Base-by-base conservation (phyloP, 2,329 filamentous ascomycete genomes). In the Exophiala mesophila region DNA sequence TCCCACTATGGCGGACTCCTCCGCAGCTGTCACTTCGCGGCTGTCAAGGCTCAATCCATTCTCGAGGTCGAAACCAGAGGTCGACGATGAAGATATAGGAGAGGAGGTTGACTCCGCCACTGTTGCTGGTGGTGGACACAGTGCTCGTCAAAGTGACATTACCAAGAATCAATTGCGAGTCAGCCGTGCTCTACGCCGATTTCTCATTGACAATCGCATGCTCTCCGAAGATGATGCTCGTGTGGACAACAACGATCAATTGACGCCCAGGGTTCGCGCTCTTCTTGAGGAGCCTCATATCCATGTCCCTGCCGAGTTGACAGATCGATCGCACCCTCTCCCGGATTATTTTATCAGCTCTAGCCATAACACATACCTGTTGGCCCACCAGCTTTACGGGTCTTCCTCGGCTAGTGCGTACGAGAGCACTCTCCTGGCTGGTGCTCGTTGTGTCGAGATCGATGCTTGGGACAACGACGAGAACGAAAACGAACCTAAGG, bases 301-400 rank as follows among this genome's bases (percentile, higher is more conserved):
- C 19, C 20, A 47, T 12, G 51, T 55, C 17, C 53, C 53, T 10
- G 12, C 36, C 19, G 23, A 45, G 15, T 19, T 55, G 7, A 50
- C 41, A 9, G 53, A 55, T 24, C 39, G 51, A 16, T 50, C 49
- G 15, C 45, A 54, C 40, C 49, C 51, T 10, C 37, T 55, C 23
- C 49, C 53, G 1, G 52, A 55, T 33, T 55, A 55, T 30, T 54
- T 55, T 19, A 50, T 55, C 41, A 54, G 49, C 21, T 54, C 52
- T 13, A 53, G 49, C 30, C 53, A 55, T 34, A 55, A 55, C 39
- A 55, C 53, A 18, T 55, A 55, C 31, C 30, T 55, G 20, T 10
- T 47, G 5, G 53, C 49, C 10, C 43, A 53, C 24, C 53, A 55
- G 39, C 45, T 55, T 3, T 54, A 54, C 26, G 53, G 53, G 15